Evolutionary conservation across 305 asterid species (phyloP), one percentile per base, ranked within the genome.

Genomic region (Fraxinus albicans): DNA sequence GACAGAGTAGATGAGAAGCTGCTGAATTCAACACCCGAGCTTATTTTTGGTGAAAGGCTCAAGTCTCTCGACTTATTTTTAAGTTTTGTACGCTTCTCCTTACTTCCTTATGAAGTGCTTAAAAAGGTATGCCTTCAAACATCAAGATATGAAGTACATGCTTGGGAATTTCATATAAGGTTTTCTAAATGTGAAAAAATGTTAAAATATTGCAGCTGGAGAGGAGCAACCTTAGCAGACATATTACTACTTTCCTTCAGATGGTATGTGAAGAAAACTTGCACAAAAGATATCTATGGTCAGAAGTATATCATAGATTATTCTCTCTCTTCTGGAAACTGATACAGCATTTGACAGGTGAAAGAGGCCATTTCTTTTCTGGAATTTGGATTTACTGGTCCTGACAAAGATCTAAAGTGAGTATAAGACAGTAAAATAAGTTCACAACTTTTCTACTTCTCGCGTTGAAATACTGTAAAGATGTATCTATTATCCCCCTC

Each of bases 41-140:
- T 80, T 81, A 84, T 93, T 85, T 93, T 93, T 70, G 90, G 94
- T 63, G 95, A 89, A 84, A 89, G 98, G 85, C 89, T 90, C 65
- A 55, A 75, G 83, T 88, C 89, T 58, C 89, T 96, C 1, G 81
- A 88, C 79, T 85, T 73, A 47, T 89, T 90, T 82, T 79, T 96
- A 83, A 85, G 83, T 85, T 91, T 84, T 19, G 93, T 94, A 82
- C 91, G 99, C 84, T 94, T 96, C 88, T 87, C 98, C 2, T 88
- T 96, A 89, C 94, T 96, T 77, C 91, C 99, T 25, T 74, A 33
- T 80, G 70, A 90, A 9, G 79, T 91, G 77, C 95, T 96, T 82
- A 87, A 86, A 82, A 88, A 90, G 98, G 99, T 94, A 89, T 21
- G 33, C 29, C 47, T 47, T 80, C 42, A 78, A 80, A 60, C 65